A percentile compares a stretch with the other conserved stretches of the same genome.
Conservation (phyloP, 345 rosid genomes). For the Reutealis trisperma region DNA sequence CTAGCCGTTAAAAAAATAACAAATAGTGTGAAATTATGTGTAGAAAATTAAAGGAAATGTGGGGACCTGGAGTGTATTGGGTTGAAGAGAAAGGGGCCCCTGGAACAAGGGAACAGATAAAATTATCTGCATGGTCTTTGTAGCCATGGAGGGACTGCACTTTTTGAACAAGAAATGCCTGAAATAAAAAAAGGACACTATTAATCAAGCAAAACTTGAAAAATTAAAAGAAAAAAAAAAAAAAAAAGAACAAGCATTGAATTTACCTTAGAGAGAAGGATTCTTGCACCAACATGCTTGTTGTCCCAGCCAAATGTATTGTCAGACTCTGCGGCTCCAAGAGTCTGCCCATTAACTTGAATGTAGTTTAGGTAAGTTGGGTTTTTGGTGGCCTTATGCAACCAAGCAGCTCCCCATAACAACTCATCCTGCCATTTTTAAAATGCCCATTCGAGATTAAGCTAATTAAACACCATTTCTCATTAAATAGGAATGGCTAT, state of each 20-base stretch:
- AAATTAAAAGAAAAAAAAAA: too few species aligned
- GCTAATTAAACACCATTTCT: not conserved
- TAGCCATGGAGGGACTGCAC: constrained; percentile 75
- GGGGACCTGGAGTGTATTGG: constrained; percentile 81
- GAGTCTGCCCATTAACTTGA: constrained; percentile 29
- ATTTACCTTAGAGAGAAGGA: constrained; percentile 34
- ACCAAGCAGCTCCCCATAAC: constrained; percentile 40
- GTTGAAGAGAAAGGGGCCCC: constrained; percentile 80
- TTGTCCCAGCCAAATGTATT: constrained; percentile 41
- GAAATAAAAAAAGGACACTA: not conserved
- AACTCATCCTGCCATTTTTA: constrained; percentile 33
- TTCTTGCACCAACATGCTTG: constrained; percentile 41
- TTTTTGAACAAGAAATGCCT: constrained; percentile 83
- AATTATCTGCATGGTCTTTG: constrained; percentile 96
- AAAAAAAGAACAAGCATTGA: not conserved
- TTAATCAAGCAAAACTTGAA: too few species aligned
- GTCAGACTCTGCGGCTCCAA: constrained; percentile 36
- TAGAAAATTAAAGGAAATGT: not conserved
- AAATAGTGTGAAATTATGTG: too few species aligned
- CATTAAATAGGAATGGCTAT: not conserved
- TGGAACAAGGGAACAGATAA: constrained; percentile 87
- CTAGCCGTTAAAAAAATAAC: constrained; percentile 4
- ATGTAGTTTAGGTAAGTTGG: constrained; percentile 33
- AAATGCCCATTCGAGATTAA: not conserved
- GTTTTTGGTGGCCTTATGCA: constrained; percentile 36